A percentile compares a stretch with the other conserved stretches of the same genome.
Evolutionary conservation across 306 rosid species (phyloP).

Genomic region (Hylodesmum podocarpum): DNA sequence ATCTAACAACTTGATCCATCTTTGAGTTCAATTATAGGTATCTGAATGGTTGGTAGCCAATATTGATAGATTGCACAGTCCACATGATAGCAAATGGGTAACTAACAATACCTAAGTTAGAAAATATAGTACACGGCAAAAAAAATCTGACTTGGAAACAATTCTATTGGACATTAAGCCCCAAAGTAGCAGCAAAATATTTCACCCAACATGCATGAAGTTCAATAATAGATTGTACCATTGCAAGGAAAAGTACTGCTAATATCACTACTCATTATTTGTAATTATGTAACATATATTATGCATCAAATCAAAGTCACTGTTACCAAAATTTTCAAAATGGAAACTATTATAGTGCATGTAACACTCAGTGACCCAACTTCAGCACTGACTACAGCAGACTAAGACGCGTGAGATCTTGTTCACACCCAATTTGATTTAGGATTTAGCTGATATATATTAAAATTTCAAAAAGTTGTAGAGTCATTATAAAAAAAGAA

Average conservation of each 20-base stretch:
- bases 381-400: constrained; percentile 18
- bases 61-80: background rate
- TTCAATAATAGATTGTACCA: background rate
- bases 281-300: background rate
- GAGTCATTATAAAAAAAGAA: too few species aligned
- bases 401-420: background rate
- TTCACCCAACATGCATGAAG: constrained; percentile 22
- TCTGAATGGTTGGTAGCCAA: background rate
- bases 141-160: background rate
- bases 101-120: constrained; percentile 3
- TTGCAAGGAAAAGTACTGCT: background rate
- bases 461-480: too few species aligned
- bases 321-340: constrained; percentile 24
- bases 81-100: constrained; percentile 18
- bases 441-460: too few species aligned
- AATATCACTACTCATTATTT: background rate
- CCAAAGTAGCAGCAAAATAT: background rate
- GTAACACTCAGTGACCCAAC: constrained; percentile 34
- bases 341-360: background rate
- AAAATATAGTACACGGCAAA: background rate
- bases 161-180: background rate
- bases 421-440: background rate
- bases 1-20: background rate
- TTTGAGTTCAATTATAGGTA: background rate
- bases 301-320: background rate